A percentile compares a stretch with the other conserved stretches of the same genome.
phyloP scores from a whole-genome alignment of 352 stramenopile genomes.

The Aphanomyces stellatus region DNA sequence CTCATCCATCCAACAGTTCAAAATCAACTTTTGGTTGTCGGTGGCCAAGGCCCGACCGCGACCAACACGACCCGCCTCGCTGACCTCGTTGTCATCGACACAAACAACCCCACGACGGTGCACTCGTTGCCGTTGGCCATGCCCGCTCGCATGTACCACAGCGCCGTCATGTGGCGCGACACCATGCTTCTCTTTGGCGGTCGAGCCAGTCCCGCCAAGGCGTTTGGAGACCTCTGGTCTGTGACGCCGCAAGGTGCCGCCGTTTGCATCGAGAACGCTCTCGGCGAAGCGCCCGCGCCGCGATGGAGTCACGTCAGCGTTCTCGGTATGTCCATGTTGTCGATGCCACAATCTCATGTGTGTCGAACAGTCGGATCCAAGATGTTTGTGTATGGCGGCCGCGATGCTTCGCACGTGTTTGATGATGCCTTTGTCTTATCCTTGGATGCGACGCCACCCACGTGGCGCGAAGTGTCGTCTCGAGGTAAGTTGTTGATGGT shows the following conservation, averaged over 20 bases:
- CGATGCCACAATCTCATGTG: background rate
- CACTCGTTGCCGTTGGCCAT: background rate
- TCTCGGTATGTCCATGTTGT: conserved; percentile 30
- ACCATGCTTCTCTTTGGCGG: conserved; percentile 77
- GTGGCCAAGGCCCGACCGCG: conserved; percentile 48
- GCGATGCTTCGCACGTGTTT: conserved; percentile 56
- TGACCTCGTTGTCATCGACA: conserved; percentile 34
- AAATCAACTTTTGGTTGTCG: conserved; percentile 48
- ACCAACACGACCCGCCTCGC: conserved; percentile 50
- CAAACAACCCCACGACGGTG: conserved; percentile 16
- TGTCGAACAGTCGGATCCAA: conserved; percentile 58
- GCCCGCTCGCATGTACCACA: conserved; percentile 63
- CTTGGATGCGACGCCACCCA: conserved; percentile 25
- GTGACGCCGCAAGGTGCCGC: conserved; percentile 33
- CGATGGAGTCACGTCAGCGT: conserved; percentile 70
- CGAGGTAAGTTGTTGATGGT: background rate
- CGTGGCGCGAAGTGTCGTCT: conserved; percentile 38
- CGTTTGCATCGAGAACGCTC: conserved; percentile 30
- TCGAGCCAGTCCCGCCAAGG: conserved; percentile 53
- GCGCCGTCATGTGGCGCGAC: conserved; percentile 37
- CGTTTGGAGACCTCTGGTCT: conserved; percentile 52
- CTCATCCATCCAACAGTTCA: conserved; percentile 19
- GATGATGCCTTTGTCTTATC: conserved; percentile 62
- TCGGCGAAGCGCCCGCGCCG: conserved; percentile 31
- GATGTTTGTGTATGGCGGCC: conserved; percentile 66